Base-by-base conservation (phyloP, 176 grass and related monocot genomes). In the Calamus simplicifolius region DNA sequence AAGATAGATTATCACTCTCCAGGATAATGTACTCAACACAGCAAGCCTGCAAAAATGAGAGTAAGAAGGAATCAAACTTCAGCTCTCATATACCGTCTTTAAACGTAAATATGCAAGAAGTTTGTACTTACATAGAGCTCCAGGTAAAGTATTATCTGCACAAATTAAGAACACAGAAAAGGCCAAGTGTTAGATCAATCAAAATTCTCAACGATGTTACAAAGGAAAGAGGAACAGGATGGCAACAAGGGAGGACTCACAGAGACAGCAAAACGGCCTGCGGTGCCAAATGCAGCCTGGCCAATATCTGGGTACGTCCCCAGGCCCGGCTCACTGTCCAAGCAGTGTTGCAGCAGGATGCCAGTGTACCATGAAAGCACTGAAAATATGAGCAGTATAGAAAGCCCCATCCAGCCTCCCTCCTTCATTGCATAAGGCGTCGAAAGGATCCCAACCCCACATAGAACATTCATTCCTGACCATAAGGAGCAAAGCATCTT, bases 1-100 rank as follows among this genome's bases (percentile, higher is more conserved):
- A 80, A 13, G 93, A 91, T 50, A 98, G 55, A 74, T 88, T 98
- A 52, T 98, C 93, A 28, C 93, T 76, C 67, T 98, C 93, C 48
- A 98, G 66, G 58, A 98, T 98, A 29, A 98, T 63, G 66, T 98
- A 98, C 67, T 98, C 93, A 51, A 98, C 89, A 78, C 87, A 98
- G 59, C 87, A 98, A 27, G 87, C 87, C 93, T 98, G 55, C 59
- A 73, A 12, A 21, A 58, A 21, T 19, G 12, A 58, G 15, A 25
- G 16, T 48, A 43, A 43, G 35, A 43, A 43, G 35, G 12, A 13
- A 43, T 43, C 12, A 43, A 43, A 43, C 35, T 43, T 43, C 35
- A 43, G 35, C 35, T 10, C 35, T 43, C 3, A 43, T 10, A 43
- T 13, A 13, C 35, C 12, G 35, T 43, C 35, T 43, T 12, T 43